These are phyloP conservation scores for Gaeumannomyces sp. DNA, from an alignment of 2,329 filamentous ascomycete genomes.

Conservation along the genomic window DNA sequence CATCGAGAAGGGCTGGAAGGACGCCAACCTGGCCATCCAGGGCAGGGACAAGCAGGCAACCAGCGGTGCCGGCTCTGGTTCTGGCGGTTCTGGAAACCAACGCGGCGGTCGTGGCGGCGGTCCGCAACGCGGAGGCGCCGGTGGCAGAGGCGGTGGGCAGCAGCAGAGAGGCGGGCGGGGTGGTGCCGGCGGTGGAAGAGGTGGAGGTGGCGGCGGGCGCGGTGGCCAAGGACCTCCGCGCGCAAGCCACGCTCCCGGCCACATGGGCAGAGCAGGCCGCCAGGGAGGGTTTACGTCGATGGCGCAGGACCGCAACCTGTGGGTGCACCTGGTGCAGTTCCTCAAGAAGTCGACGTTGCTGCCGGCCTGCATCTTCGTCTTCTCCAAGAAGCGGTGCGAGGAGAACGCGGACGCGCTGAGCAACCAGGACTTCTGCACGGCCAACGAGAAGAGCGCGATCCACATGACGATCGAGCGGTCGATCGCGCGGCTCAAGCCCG, in stretches of 20 bases:
- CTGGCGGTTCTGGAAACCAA: slow-evolving; percentile 22
- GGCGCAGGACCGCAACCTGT: slow-evolving; percentile 91
- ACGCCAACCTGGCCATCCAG: slow-evolving; percentile 75
- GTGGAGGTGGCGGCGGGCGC: slow-evolving; percentile 39
- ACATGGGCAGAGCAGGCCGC: slow-evolving; percentile 83
- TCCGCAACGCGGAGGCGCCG: slow-evolving; percentile 13
- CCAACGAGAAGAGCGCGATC: slow-evolving; percentile 89
- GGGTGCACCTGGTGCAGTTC: slow-evolving; percentile 92
- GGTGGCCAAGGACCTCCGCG: slow-evolving; percentile 52
- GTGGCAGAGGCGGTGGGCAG: slow-evolving; percentile 41
- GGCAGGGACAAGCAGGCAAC: slow-evolving; percentile 63
- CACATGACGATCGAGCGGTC: slow-evolving; percentile 98
- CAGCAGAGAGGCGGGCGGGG: slow-evolving; percentile 43
- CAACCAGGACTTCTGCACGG: slow-evolving; percentile 92
- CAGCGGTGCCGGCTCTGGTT: slow-evolving; percentile 20
- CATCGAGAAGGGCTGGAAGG: slow-evolving; percentile 88
- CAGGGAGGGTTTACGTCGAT: slow-evolving; percentile 81
- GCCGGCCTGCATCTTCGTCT: slow-evolving; percentile 95
- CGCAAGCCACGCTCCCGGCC: slow-evolving; percentile 62
- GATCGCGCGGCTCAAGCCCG: slow-evolving; percentile 80
- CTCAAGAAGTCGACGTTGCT: slow-evolving; percentile 81
- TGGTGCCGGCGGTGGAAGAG: slow-evolving; percentile 41
- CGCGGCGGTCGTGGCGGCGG: slow-evolving; percentile 35
- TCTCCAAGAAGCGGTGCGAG: slow-evolving; percentile 96
- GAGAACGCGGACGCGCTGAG: slow-evolving; percentile 93